Conservation (phyloP, 2,329 filamentous ascomycete species). For the Triangularia verruculosa region DNA sequence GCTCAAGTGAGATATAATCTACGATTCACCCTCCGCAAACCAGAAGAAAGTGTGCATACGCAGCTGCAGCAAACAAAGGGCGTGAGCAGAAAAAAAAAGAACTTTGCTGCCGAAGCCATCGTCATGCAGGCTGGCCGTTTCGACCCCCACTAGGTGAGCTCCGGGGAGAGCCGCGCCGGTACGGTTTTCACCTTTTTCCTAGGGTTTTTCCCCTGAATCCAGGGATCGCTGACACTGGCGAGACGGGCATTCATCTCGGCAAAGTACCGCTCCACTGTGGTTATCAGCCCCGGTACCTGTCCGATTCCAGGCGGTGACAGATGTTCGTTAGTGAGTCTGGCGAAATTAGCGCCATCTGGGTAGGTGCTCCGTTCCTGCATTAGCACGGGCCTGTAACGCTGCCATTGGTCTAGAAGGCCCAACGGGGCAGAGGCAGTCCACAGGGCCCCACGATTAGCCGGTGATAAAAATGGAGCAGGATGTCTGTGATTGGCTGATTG, state of each 20-base stretch:
- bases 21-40: neutral
- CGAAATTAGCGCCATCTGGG: constrained; percentile 28
- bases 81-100: neutral
- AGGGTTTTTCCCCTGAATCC: constrained; percentile 2
- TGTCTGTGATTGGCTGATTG: constrained; percentile 13
- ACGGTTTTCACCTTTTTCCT: no score
- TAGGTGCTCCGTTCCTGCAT: constrained; percentile 24
- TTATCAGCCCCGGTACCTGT: constrained; percentile 13
- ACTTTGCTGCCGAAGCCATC: neutral
- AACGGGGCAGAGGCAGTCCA: neutral
- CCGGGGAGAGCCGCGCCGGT: neutral
- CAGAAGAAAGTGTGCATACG: neutral
- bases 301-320: constrained; percentile 6
- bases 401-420: neutral
- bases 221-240: constrained; percentile 7
- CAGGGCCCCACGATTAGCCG: constrained; percentile 14
- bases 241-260: constrained; percentile 18
- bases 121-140: neutral
- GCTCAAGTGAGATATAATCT: neutral
- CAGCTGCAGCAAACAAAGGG: neutral
- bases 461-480: constrained; percentile 14
- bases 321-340: constrained; percentile 8
- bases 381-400: constrained; percentile 5
- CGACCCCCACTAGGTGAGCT: neutral
- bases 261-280: constrained; percentile 18